phyloP scores from a whole-genome alignment of 805 yeast species.

The Scheffersomyces lignosus region DNA sequence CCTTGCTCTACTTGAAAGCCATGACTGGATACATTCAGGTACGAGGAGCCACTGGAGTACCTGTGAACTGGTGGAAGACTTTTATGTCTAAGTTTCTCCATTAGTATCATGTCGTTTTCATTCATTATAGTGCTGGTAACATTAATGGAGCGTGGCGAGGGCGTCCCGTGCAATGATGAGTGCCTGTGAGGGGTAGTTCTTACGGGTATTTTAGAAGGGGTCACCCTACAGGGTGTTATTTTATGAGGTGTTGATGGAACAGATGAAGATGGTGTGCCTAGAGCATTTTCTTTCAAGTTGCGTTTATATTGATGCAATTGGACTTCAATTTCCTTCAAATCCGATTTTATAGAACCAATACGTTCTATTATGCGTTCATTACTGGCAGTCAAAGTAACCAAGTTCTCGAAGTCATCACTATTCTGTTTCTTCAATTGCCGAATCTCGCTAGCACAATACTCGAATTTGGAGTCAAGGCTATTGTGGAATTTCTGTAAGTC shows the following conservation, averaged over 20 bases:
- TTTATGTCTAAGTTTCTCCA: not conserved
- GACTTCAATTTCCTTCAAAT: conserved; percentile 6
- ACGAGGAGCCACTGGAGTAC: no score
- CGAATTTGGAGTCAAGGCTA: conserved; percentile 7
- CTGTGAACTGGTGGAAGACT: no score
- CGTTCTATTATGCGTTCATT: conserved; percentile 6
- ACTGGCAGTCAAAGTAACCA: conserved; percentile 5
- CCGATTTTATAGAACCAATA: conserved; percentile 7
- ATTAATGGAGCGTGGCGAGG: not conserved
- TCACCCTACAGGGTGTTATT: no score
- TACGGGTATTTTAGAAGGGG: no score
- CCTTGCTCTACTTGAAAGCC: no score
- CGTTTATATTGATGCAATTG: no score
- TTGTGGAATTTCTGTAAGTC: conserved; percentile 10
- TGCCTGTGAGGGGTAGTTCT: no score
- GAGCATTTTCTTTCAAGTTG: no score
- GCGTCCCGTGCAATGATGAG: no score
- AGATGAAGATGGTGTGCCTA: no score
- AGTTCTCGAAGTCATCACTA: conserved; percentile 7
- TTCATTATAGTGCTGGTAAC: not conserved
- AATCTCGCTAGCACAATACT: conserved; percentile 7
- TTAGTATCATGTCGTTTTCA: not conserved
- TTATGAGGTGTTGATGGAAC: no score
- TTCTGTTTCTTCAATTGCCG: conserved; percentile 8
- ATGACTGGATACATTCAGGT: no score